A percentile compares a stretch with the other conserved stretches of the same genome.
Conservation (phyloP, 768 basidiomycete genomes). For the Thelephora ganbajun region DNA sequence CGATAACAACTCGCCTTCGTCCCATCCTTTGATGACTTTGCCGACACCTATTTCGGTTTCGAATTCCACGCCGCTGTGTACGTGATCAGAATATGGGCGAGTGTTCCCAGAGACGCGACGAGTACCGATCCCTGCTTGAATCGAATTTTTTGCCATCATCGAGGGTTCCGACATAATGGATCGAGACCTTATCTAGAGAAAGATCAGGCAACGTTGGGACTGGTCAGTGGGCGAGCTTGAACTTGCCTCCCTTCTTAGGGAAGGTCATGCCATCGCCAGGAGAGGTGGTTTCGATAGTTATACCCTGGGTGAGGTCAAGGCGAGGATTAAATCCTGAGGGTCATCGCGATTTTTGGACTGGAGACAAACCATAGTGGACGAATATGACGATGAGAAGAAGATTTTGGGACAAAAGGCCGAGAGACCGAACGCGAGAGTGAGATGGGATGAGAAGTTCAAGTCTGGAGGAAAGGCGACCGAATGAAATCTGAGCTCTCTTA, state of each 20-base stretch:
- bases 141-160: conserved; percentile 53
- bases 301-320: conserved; percentile 41
- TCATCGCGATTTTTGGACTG: neutral
- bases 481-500: conserved; percentile 2
- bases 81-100: neutral
- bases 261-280: conserved; percentile 49
- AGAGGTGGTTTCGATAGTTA: conserved; percentile 42
- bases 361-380: conserved; percentile 8
- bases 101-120: neutral
- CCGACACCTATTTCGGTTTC: conserved; percentile 61
- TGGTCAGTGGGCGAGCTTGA: conserved; percentile 4
- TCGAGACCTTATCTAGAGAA: conserved; percentile 47
- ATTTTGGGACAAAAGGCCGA: conserved; percentile 12
- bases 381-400: conserved; percentile 20
- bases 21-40: conserved; percentile 84
- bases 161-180: conserved; percentile 74
- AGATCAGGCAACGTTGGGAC: conserved; percentile 2
- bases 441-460: conserved; percentile 10
- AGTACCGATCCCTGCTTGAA: conserved; percentile 61
- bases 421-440: conserved; percentile 7
- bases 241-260: conserved; percentile 62
- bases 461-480: conserved; percentile 18
- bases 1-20: conserved; percentile 46
- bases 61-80: conserved; percentile 42
- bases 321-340: conserved; percentile 2